Base-by-base conservation (phyloP, 257 asterid genomes). In the Thymus mandschuricus region DNA sequence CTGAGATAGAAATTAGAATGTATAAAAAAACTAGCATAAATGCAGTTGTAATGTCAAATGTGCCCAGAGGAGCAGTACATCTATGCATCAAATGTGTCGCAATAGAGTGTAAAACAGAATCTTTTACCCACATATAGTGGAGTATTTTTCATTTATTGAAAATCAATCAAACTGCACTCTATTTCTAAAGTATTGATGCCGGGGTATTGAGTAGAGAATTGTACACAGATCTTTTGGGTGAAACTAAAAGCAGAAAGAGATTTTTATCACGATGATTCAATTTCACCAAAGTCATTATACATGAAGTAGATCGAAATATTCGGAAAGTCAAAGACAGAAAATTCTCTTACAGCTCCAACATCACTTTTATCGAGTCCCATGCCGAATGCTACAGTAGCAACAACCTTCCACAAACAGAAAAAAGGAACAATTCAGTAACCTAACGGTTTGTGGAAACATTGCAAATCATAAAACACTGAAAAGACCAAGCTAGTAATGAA, bases 291-390 rank as follows among this genome's bases (percentile, higher is more conserved):
- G 41, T 41, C 68, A 46, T 66, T 62, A 31, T 49, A 72, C 8
- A 11, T 8, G 60, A 64, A 29, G 15, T 50, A 64, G 13, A 51
- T 35, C 43, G 52, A 57, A 55, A 71, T n/a, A 72, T 52, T 60
- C 52, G 68, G 65, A 64, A 57, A 71, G 43, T 49, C 33, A 78
- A 68, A 56, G 65, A 63, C 15, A 50, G 66, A 60, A 60, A 44
- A 35, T 76, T 68, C 71, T 67, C 97, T 88, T 88, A 94, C 99
- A 68, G 98, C 99, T 76, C 95, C 98, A 82, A 94, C 87, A 66
- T 94, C 98, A 57, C 89, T 88, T 86, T 94, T 94, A 78, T 94
- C 92, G 74, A 94, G 98, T 66, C 99, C 99, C 99, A 94, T 91
- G 79, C 99, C 98, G 11, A 94, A 94, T 78, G 99, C 98, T 52